Evolutionary conservation across 1,284 basidiomycete genomes (phyloP).

Genomic region (Calocybe gambosa): DNA sequence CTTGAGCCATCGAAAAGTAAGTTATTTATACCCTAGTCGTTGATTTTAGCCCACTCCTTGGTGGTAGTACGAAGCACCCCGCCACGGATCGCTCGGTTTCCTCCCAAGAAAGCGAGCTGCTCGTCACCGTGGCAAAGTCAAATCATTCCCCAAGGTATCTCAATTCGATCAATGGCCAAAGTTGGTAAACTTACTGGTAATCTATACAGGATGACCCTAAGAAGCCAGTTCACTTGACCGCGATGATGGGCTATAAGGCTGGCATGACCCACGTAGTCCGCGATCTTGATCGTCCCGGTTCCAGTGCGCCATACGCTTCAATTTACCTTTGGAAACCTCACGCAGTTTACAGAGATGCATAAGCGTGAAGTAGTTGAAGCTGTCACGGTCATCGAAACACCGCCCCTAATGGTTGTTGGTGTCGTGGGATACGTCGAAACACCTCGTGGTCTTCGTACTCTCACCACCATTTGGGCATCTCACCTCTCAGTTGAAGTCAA

Average conservation of each 20-base stretch:
- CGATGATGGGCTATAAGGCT: slow-evolving; percentile 99
- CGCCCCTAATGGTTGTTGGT: slow-evolving; percentile 95
- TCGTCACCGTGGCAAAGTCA: slow-evolving; percentile 96
- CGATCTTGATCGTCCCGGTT: slow-evolving; percentile 98
- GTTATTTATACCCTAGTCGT: slow-evolving; percentile 18
- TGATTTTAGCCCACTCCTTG: background rate
- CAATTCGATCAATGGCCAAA: background rate
- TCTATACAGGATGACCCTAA: slow-evolving; percentile 89
- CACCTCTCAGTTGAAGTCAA: slow-evolving; percentile 89
- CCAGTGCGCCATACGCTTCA: slow-evolving; percentile 56
- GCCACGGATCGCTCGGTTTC: slow-evolving; percentile 91
- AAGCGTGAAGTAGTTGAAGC: slow-evolving; percentile 99
- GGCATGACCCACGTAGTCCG: slow-evolving; percentile 99
- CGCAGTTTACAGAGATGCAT: slow-evolving; percentile 79
- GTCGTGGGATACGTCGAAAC: slow-evolving; percentile 99
- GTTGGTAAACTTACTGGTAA: slow-evolving; percentile 1
- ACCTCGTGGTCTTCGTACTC: slow-evolving; percentile 92
- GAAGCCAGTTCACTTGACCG: slow-evolving; percentile 99
- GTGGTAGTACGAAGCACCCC: slow-evolving; percentile 86
- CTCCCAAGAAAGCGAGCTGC: slow-evolving; percentile 93
- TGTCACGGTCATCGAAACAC: slow-evolving; percentile 94
- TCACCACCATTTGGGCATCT: slow-evolving; percentile 80
- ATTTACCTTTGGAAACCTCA: background rate
- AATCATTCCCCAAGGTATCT: slow-evolving; percentile 92
- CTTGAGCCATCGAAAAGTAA: slow-evolving; percentile 58